Evolutionary conservation across 768 basidiomycete species (phyloP), one percentile per base, ranked within the genome.

Genomic region (Phylloporus arenicola): DNA sequence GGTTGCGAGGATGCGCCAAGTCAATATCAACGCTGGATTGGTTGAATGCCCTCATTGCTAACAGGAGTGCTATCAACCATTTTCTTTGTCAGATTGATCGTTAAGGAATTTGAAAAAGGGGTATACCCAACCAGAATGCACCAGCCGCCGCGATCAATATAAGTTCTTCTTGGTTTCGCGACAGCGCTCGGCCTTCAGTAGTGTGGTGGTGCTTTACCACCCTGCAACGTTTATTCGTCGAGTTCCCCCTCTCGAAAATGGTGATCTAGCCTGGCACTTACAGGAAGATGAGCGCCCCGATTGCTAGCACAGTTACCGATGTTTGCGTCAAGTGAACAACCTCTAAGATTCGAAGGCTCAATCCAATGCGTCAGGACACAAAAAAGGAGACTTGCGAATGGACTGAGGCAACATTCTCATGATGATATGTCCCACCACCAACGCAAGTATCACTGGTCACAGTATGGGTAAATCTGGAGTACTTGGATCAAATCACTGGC

Each of bases 71-170:
- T 78, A 45, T 45, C 20, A 16, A 39, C 27, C 31, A 39, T 17
- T 22, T 10, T 8, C 29, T 31, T 6, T 31, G 46, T 55, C 48
- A 59, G 47, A 50, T 45, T 14, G 27, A 30, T 11, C 35, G 43
- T 10, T 31, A 43, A 35, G 2, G 9, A 34, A 20, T 33, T 4
- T 2, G 3, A 29, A 47, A 33, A 45, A 25, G 13, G 38, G 30
- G 70, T 80, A 64, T 64, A 88, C 88, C 86, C 44, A 89, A 71
- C 85, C 86, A 90, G 62, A 86, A 79, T 51, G 89, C 68, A 11
- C 82, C 86, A 50, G 89, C 75, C 3, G 83, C 82, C 6, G 73
- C 81, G 53, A 91, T 84, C 65, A 91, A 61, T 17, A 85, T 70
- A 67, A 81, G 75, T 60, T 91, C 86, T 61, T 88, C 86, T 58